Evolutionary conservation across 129 eudicot genomes (phyloP).

Genomic region (Chrysanthemum makinoi): DNA sequence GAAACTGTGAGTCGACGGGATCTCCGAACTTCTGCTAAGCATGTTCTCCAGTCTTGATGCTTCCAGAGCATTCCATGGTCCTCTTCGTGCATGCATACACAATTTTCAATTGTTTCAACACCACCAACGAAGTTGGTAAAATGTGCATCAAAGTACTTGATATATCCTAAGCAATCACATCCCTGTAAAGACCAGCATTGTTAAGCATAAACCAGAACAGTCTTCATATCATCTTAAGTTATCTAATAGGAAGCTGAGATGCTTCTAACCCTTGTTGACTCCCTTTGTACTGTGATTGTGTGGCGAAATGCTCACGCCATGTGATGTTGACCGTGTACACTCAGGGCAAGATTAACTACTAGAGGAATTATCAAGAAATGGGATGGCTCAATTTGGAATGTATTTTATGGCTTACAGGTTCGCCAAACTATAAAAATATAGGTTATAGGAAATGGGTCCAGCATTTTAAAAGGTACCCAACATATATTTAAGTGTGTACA

Average conservation of each 20-base stretch:
- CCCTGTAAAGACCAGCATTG: conserved; percentile 46
- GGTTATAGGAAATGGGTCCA: not conserved
- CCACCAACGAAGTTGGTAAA: conserved; percentile 93
- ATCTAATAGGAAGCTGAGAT: conserved; percentile 10
- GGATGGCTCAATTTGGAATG: not conserved
- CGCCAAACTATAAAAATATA: not conserved
- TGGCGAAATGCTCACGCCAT: not conserved
- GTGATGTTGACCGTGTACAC: not conserved
- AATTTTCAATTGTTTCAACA: conserved; percentile 86
- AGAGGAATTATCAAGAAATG: not conserved
- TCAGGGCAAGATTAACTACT: not conserved
- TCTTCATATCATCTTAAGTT: conserved; percentile 8
- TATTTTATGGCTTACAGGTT: not conserved
- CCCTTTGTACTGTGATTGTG: not conserved
- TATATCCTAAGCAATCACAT: conserved; percentile 85
- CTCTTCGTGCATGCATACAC: conserved; percentile 94
- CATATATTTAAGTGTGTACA: not conserved
- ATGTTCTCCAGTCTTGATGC: conserved; percentile 99
- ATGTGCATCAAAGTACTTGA: conserved; percentile 93
- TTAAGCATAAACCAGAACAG: conserved; percentile 17
- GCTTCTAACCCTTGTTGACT: not conserved
- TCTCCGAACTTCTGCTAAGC: conserved; percentile 91
- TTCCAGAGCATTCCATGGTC: conserved; percentile 95
- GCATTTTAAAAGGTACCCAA: conserved; percentile 1
- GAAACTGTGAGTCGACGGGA: conserved; percentile 90